phyloP scores from a whole-genome alignment of 106 monocot genomes.

The Dioscorea zingiberensis region DNA sequence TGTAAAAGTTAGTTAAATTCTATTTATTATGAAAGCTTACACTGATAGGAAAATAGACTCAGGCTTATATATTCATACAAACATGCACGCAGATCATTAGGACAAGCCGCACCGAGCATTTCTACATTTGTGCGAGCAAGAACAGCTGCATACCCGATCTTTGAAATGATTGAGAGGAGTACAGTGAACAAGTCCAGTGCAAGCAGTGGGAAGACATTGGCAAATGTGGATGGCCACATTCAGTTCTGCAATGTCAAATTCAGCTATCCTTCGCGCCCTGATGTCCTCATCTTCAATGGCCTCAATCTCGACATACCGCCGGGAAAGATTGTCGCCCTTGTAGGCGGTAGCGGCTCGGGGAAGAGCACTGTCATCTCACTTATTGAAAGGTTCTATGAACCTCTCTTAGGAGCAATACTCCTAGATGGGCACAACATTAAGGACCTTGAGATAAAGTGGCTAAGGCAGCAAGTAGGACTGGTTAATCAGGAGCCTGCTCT shows the following conservation, averaged over 20 bases:
- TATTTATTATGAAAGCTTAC: too few relatives aligned
- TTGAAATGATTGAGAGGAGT: slow-evolving; percentile 89
- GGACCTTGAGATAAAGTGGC: slow-evolving; percentile 65
- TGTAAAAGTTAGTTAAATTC: too few relatives aligned
- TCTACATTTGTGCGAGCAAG: slow-evolving; percentile 80
- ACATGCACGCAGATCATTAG: slow-evolving; percentile 62
- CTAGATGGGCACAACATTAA: slow-evolving; percentile 55
- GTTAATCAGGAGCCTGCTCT: slow-evolving; percentile 82
- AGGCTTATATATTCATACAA: too few relatives aligned
- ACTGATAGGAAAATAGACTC: too few relatives aligned
- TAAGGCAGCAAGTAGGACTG: slow-evolving; percentile 58
- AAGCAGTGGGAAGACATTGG: slow-evolving; percentile 31
- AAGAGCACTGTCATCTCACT: slow-evolving; percentile 95
- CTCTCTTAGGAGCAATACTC: slow-evolving; percentile 44
- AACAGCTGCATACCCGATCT: slow-evolving; percentile 80
- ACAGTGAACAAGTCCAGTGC: slow-evolving; percentile 28
- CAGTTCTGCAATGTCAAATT: slow-evolving; percentile 59
- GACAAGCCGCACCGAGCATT: slow-evolving; percentile 83
- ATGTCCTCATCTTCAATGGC: slow-evolving; percentile 53
- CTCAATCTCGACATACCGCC: slow-evolving; percentile 71
- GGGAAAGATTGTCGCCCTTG: slow-evolving; percentile 84
- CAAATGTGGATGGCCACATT: slow-evolving; percentile 68
- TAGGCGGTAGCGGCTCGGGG: slow-evolving; percentile 94
- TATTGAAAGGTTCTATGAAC: slow-evolving; percentile 96
- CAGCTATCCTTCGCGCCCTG: slow-evolving; percentile 89